Evolutionary conservation across 2,329 filamentous ascomycete species (phyloP).

Genomic region (Rutstroemia sp.): DNA sequence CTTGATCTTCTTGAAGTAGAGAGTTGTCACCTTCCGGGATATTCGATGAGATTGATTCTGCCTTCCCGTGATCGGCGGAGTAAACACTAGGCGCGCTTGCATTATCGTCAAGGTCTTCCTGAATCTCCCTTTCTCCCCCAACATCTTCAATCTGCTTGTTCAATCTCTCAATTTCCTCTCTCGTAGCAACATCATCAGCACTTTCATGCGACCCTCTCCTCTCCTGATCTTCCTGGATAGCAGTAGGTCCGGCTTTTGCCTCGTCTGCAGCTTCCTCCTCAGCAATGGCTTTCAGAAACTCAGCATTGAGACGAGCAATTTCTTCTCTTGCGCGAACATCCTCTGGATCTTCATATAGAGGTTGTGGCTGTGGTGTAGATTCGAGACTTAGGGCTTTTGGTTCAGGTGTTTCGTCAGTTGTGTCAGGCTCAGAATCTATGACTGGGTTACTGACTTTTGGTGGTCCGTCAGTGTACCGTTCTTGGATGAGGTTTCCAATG

Average conservation of each 20-base stretch:
- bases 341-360: constrained; percentile 14
- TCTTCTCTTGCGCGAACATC: constrained; percentile 23
- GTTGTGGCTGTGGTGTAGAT: not conserved
- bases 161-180: not conserved
- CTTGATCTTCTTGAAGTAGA: no score
- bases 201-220: not conserved
- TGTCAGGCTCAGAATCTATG: not conserved
- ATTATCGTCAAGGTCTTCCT: no score
- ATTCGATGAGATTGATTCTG: no score
- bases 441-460: no score
- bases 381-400: not conserved
- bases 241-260: no score
- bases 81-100: no score
- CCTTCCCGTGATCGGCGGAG: no score
- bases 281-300: constrained; percentile 16
- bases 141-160: not conserved
- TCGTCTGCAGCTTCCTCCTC: constrained; percentile 3
- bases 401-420: not conserved
- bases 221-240: not conserved
- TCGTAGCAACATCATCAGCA: not conserved
- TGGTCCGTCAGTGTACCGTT: no score
- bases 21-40: no score
- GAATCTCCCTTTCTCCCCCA: no score
- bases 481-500: no score
- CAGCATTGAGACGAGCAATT: constrained; percentile 21